Base-by-base conservation (phyloP, 495 filamentous ascomycete genomes). In the Podospora sp. region DNA sequence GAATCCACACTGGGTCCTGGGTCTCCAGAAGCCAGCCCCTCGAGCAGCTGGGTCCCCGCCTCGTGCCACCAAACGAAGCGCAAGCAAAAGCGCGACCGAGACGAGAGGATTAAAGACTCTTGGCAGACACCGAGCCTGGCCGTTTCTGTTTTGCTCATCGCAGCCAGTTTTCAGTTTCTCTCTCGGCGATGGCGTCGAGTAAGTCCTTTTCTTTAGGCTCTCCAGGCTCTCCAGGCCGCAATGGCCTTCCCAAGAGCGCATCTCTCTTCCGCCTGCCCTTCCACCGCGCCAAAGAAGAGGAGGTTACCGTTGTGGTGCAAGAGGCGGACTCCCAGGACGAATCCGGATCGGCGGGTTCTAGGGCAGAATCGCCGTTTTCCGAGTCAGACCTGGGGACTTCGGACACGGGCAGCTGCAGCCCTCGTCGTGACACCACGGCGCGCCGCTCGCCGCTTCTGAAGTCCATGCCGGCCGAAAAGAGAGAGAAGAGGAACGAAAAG, bases 111-210 rank as follows among this genome's bases (percentile, higher is more conserved):
- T 46, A 46, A 46, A 46, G 40, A 6, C 40, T 46, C 14, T 11
- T 12, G 40, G 2, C 9, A 11, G n/a, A 14, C 40, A 6, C 40
- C 14, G 40, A 46, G 14, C 12, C 16, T 46, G 5, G 20, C 16
- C 20, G 18, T 46, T 65, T 56, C 40, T 36, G 51, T 22, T 29
- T 26, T 65, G 29, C 27, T 22, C 20, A 51, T n/a, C 26, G 24
- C 46, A 53, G 8, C 16, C 21, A 52, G 46, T 24, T 7, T 52
- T 51, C 36, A 26, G 24, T 46, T 25, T 52, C 16, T 26, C 27
- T 16, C 60, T 62, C 58, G 40, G 21, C 68, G n/a, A 73, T 72
- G 69, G 35, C 68, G 62, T 67, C 72, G 27, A 65, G 72, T 76
- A 76, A 75, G 72, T 74, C 60, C 26, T 64, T 56, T 46, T 65